Conservation (phyloP, 2,329 filamentous ascomycete species). For the Eurotiales sp. region DNA sequence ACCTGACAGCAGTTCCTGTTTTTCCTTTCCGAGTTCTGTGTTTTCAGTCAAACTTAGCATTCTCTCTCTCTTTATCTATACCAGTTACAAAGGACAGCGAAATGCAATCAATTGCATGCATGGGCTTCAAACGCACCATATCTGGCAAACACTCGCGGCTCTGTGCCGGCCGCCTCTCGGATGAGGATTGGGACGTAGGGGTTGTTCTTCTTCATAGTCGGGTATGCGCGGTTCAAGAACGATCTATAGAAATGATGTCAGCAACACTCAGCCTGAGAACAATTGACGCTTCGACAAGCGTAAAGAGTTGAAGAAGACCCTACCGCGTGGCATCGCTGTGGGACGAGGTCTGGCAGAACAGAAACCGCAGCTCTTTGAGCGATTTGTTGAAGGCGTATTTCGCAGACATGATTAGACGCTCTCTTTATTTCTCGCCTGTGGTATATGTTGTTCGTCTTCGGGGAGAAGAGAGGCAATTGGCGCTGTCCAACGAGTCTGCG, state of each 20-base stretch:
- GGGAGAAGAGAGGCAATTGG: background rate
- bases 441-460: too few relatives aligned
- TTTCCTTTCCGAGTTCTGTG: slow-evolving; percentile 66
- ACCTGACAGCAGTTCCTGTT: slow-evolving; percentile 61
- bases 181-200: slow-evolving; percentile 90
- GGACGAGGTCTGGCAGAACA: slow-evolving; percentile 93
- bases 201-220: slow-evolving; percentile 99
- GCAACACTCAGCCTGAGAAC: too few relatives aligned
- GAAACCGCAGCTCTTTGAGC: slow-evolving; percentile 93
- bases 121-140: slow-evolving; percentile 86
- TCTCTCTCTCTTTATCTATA: background rate
- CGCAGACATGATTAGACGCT: slow-evolving; percentile 72
- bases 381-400: slow-evolving; percentile 89
- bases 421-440: background rate
- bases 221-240: slow-evolving; percentile 88
- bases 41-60: slow-evolving; percentile 14
- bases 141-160: slow-evolving; percentile 85
- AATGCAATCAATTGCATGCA: too few relatives aligned
- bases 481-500: background rate
- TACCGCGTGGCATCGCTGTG: slow-evolving; percentile 87
- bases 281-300: too few relatives aligned
- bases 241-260: slow-evolving; percentile 59
- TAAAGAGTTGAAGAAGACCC: slow-evolving; percentile 28
- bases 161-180: slow-evolving; percentile 80
- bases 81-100: too few relatives aligned